Conservation (phyloP, 495 filamentous ascomycete genomes). For the Penicillium cinerascens region DNA sequence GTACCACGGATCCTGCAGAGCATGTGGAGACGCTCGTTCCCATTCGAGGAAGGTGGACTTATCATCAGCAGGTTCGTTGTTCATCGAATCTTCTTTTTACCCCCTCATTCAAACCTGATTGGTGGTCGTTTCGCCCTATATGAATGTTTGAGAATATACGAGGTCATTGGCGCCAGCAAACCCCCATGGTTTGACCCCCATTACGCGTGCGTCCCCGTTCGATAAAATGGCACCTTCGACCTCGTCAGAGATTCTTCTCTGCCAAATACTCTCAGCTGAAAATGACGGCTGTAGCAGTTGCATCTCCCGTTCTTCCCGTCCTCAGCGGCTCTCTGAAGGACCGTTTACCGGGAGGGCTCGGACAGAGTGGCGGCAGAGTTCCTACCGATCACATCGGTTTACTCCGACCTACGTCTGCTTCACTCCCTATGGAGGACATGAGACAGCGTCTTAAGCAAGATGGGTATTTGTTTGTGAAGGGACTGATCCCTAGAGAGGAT, state of each 20-base stretch:
- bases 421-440: slow-evolving; percentile 27
- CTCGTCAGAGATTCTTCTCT: neutral
- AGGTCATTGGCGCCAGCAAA: neutral
- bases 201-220: neutral
- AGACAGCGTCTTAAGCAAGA: slow-evolving; percentile 42
- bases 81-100: neutral
- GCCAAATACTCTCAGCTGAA: neutral
- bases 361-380: slow-evolving; percentile 25
- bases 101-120: neutral
- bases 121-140: neutral
- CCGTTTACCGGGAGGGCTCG: slow-evolving; percentile 11
- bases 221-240: neutral
- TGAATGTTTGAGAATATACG: neutral
- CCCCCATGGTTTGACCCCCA: neutral
- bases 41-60: neutral
- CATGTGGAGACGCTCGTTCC: neutral
- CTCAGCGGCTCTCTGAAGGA: slow-evolving; percentile 3
- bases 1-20: neutral
- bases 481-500: slow-evolving; percentile 46
- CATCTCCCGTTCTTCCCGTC: neutral
- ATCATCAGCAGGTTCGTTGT: neutral
- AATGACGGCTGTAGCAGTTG: neutral
- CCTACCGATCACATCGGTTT: slow-evolving; percentile 9
- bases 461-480: slow-evolving; percentile 53
- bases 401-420: slow-evolving; percentile 9